These are phyloP conservation scores for Vitis hybrid DNA, from an alignment of 177 flowering plant genomes.

Conservation along the genomic window DNA sequence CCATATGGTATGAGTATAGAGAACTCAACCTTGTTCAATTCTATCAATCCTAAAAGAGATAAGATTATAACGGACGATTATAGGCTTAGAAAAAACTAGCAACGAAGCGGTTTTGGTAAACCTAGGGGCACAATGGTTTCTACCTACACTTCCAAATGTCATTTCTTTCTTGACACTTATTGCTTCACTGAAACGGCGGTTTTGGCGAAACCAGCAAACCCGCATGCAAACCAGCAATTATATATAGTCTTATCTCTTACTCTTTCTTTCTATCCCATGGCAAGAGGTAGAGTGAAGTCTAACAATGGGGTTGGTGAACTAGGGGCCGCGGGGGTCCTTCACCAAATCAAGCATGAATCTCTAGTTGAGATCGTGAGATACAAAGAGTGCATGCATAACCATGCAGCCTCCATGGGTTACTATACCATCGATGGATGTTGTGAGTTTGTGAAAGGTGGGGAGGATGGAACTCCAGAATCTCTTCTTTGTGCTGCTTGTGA, in stretches of 20 bases:
- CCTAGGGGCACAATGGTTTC: no score
- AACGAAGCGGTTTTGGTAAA: no score
- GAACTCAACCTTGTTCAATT: no score
- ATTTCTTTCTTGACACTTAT: no score
- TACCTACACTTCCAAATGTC: no score
- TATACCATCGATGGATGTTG: not conserved
- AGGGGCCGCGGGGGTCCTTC: not conserved
- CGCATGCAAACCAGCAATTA: no score
- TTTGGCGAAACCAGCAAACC: no score
- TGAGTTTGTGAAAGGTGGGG: not conserved
- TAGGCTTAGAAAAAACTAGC: no score
- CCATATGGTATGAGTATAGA: no score
- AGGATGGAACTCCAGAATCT: slow-evolving; percentile 3
- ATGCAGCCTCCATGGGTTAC: not conserved
- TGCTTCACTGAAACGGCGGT: no score
- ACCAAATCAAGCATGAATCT: not conserved
- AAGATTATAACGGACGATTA: no score
- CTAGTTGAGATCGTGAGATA: not conserved
- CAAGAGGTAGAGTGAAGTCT: not conserved
- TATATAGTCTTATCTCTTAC: not conserved
- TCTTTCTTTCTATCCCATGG: not conserved
- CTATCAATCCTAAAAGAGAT: no score
- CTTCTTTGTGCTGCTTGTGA: not conserved
- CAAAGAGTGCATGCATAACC: not conserved
- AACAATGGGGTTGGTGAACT: not conserved